These are phyloP conservation scores for Uronychia setigera DNA, from an alignment of 73 alveolate genomes.

Conservation along the genomic window DNA sequence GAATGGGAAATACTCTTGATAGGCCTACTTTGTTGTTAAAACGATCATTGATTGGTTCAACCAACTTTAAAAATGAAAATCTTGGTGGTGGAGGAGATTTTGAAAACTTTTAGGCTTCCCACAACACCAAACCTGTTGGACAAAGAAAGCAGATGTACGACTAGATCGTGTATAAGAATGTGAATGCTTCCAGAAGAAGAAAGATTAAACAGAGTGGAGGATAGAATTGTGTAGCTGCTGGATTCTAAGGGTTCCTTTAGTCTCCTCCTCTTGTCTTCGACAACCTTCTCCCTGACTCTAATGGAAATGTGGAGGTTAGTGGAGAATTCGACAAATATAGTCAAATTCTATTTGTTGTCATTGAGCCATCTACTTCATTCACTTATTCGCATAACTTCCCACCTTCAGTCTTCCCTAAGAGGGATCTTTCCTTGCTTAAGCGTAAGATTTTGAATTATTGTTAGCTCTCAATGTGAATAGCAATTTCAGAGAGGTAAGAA, in stretches of 20 bases:
- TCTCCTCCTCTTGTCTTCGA: constrained; percentile 39
- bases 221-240: not conserved
- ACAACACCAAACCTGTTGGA: not conserved
- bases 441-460: not conserved
- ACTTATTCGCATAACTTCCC: constrained; percentile 15
- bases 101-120: constrained; percentile 31
- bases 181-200: too few relatives aligned
- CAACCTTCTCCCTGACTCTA: constrained; percentile 29
- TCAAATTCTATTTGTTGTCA: constrained; percentile 37
- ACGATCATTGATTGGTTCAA: constrained; percentile 70
- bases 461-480: constrained; percentile 14
- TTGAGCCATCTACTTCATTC: constrained; percentile 37
- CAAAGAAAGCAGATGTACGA: not conserved
- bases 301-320: constrained; percentile 31
- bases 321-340: constrained; percentile 29
- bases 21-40: constrained; percentile 89
- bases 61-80: constrained; percentile 78
- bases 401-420: constrained; percentile 4
- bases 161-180: not conserved
- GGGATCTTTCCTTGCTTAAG: constrained; percentile 48
- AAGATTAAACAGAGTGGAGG: not conserved
- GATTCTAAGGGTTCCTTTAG: constrained; percentile 67
- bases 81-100: constrained; percentile 52
- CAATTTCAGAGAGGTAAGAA: constrained; percentile 49
- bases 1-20: constrained; percentile 92